A percentile compares a stretch with the other conserved stretches of the same genome.
Conservation (phyloP, 805 yeast species). For the Yamadazyma phyllophila region DNA sequence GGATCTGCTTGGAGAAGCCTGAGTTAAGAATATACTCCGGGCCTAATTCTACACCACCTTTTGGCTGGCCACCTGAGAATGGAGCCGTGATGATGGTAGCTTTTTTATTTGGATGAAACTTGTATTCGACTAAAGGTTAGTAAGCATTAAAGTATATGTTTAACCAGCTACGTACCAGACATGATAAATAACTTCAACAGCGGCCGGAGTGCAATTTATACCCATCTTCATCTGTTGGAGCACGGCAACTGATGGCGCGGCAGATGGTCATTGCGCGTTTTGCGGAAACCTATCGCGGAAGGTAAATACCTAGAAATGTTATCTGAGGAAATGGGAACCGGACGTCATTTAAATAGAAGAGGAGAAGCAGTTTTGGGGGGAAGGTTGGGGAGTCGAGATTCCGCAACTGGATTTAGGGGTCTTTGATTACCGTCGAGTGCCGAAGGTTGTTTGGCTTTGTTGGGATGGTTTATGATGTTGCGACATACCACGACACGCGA, state of each 20-base stretch:
- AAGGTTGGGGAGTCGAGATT: too few species aligned
- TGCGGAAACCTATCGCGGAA: slow-evolving; percentile 4
- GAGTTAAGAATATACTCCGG: slow-evolving; percentile 76
- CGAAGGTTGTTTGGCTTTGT: too few species aligned
- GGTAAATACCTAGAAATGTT: background rate
- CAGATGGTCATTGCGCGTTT: background rate
- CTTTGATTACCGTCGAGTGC: too few species aligned
- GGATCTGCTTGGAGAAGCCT: slow-evolving; percentile 65
- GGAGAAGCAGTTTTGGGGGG: background rate
- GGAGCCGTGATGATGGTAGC: slow-evolving; percentile 84
- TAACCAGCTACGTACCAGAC: background rate
- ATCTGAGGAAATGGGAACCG: background rate
- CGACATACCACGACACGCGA: slow-evolving; percentile 1
- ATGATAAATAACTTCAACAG: background rate
- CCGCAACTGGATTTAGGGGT: too few species aligned
- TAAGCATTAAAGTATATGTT: background rate
- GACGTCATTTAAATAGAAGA: background rate
- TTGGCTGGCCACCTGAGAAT: slow-evolving; percentile 94
- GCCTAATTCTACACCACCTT: slow-evolving; percentile 90
- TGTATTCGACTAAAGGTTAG: slow-evolving; percentile 38
- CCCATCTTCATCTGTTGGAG: background rate
- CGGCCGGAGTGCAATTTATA: background rate
- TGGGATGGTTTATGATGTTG: background rate
- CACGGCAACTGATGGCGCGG: background rate
- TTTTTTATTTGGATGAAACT: slow-evolving; percentile 51